Evolutionary conservation across 2,329 filamentous ascomycete genomes (phyloP).

Genomic region (Aspergillus pseudoglaucus): DNA sequence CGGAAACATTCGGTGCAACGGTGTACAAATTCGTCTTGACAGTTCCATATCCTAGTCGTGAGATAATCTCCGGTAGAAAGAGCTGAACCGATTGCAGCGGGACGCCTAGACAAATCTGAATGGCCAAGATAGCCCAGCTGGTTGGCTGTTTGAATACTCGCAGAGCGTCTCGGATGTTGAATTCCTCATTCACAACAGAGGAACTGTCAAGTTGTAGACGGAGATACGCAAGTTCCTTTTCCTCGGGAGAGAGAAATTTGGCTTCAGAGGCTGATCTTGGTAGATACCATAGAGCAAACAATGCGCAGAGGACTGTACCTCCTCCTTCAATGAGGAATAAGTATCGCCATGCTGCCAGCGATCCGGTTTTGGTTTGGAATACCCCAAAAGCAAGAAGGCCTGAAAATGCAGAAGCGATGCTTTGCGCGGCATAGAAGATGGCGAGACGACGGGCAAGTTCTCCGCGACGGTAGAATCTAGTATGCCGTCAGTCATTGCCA

Average conservation of each 20-base stretch:
- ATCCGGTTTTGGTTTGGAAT: constrained; percentile 30
- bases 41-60: constrained; percentile 39
- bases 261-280: constrained; percentile 33
- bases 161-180: constrained; percentile 23
- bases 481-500: background rate
- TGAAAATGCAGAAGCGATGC: constrained; percentile 24
- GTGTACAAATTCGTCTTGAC: constrained; percentile 60
- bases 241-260: constrained; percentile 32
- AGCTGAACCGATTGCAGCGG: constrained; percentile 22
- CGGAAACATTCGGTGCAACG: constrained; percentile 67
- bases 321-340: constrained; percentile 43
- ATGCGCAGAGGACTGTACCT: constrained; percentile 34
- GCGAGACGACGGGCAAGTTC: constrained; percentile 22
- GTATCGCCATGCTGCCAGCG: constrained; percentile 37
- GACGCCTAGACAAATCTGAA: constrained; percentile 24
- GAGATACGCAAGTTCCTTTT: constrained; percentile 32
- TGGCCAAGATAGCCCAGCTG: constrained; percentile 21
- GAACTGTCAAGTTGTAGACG: constrained; percentile 31
- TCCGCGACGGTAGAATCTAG: constrained; percentile 23
- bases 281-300: constrained; percentile 35
- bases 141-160: constrained; percentile 23
- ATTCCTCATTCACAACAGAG: constrained; percentile 25
- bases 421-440: constrained; percentile 25
- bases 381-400: constrained; percentile 34
- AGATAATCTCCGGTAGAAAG: constrained; percentile 25